phyloP scores from a whole-genome alignment of 1,284 basidiomycete species.

The Pyrrhoderma noxium region DNA sequence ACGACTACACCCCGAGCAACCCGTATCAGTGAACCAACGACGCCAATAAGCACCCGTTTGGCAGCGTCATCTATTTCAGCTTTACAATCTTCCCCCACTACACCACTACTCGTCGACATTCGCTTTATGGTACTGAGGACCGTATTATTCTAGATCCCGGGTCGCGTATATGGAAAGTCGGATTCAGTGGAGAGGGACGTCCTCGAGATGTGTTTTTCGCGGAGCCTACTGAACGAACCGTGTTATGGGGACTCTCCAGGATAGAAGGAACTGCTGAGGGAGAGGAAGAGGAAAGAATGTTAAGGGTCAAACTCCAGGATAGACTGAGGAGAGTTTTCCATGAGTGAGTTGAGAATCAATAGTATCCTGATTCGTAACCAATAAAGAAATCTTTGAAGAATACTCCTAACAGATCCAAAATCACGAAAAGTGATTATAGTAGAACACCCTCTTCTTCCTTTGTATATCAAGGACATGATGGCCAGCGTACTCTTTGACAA shows the following conservation, averaged over 20 bases:
- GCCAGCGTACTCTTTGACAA: conserved; percentile 87
- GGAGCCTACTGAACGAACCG: conserved; percentile 27
- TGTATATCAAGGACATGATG: conserved; percentile 82
- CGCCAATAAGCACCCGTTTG: conserved; percentile 14
- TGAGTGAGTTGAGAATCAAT: conserved; percentile 50
- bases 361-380: conserved; percentile 19
- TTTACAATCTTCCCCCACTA: conserved; percentile 68
- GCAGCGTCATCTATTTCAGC: conserved; percentile 5
- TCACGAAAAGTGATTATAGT: conserved; percentile 88
- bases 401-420: conserved; percentile 88
- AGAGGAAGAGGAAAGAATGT: conserved; percentile 51
- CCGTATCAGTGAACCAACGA: conserved; percentile 16
- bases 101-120: conserved; percentile 66
- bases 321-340: conserved; percentile 75
- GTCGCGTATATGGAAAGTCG: conserved; percentile 80
- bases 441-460: conserved; percentile 83
- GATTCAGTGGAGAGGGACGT: conserved; percentile 83
- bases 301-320: conserved; percentile 62
- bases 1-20: conserved; percentile 18
- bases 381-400: conserved; percentile 40
- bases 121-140: conserved; percentile 82
- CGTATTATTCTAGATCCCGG: conserved; percentile 81
- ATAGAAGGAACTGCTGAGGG: conserved; percentile 47
- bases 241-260: conserved; percentile 56
- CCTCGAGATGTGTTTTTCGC: conserved; percentile 68